Evolutionary conservation across 495 filamentous ascomycete species (phyloP), one percentile per base, ranked within the genome.

Genomic region (Hypomontagnella submonticulosa): DNA sequence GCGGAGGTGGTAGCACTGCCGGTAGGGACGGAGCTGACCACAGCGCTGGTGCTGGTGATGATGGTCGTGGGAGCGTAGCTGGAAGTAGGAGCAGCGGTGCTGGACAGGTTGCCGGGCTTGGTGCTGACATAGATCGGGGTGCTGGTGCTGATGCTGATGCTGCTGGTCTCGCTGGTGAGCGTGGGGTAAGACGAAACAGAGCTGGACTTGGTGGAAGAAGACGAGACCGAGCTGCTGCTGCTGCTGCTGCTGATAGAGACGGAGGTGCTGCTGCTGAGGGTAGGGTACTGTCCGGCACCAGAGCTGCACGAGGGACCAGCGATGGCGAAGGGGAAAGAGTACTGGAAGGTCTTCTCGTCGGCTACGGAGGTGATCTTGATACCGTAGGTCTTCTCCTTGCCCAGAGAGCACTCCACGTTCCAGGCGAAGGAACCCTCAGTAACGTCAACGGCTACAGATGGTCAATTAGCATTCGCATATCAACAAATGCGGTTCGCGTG

Each of bases 241-340:
- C 50, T 47, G 38, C 48, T 57, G n/a, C n/a, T n/a, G n/a, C n/a
- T n/a, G n/a, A n/a, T n/a, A n/a, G n/a, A 3, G 51, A 50, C n/a
- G 52, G 20, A 16, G 48, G 47, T 48, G 63, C 38, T 60, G 34
- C 48, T 38, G 57, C 41, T 43, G 33, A 42, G 8, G 19, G 66
- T 61, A 55, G 57, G 37, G 20, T 51, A 48, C 44, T 60, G 16
- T 43, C 42, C 48, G 13, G 44, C 56, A 36, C 44, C 32, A 8
- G 2, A 34, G 47, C 15, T 27, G 66, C 66, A 71, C 36, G 69
- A 75, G 18, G 71, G 66, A 19, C 67, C 67, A 19, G 49, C 65
- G 70, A 83, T 80, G 62, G 69, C 36, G 75, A 83, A 83, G 41
- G 81, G 80, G 77, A 79, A 79, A 15, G 75, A 75, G 77, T 78